Percentiles rank a stretch among this genome's conserved stretches.
Conservation (phyloP, 352 stramenopile genomes). For the Globisporangium nagaii region DNA sequence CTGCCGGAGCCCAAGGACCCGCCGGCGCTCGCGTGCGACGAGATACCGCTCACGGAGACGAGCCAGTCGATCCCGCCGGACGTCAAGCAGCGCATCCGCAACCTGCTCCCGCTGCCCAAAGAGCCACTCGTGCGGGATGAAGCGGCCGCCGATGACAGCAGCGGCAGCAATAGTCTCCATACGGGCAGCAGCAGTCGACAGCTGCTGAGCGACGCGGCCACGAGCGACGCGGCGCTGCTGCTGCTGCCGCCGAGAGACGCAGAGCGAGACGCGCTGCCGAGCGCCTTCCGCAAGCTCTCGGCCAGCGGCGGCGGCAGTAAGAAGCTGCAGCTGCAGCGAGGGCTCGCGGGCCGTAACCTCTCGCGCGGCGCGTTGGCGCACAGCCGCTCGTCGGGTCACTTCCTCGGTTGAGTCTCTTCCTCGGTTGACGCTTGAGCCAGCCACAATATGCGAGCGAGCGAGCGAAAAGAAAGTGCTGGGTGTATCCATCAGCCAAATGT, state of each 20-base stretch:
- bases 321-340: constrained; percentile 34
- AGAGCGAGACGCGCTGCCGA: background rate
- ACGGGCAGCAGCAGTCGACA: background rate
- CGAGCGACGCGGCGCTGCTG: background rate
- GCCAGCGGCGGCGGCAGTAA: constrained; percentile 6
- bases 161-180: background rate
- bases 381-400: constrained; percentile 1
- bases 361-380: constrained; percentile 5
- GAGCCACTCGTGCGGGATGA: constrained; percentile 48
- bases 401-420: constrained; percentile 1
- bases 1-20: constrained; percentile 41
- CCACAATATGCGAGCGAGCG: no score
- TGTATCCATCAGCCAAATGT: background rate
- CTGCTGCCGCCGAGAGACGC: background rate
- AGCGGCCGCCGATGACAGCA: constrained; percentile 1
- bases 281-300: constrained; percentile 1
- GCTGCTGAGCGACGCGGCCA: background rate
- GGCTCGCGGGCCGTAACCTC: constrained; percentile 23
- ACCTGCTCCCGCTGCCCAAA: constrained; percentile 34
- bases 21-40: constrained; percentile 42
- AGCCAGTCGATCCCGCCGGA: constrained; percentile 37
- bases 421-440: no score
- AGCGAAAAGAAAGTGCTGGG: no score
- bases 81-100: constrained; percentile 45
- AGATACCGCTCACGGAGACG: constrained; percentile 56